These are phyloP conservation scores for Kwoniella sp. DNA, from an alignment of 768 basidiomycete species.

Conservation along the genomic window DNA sequence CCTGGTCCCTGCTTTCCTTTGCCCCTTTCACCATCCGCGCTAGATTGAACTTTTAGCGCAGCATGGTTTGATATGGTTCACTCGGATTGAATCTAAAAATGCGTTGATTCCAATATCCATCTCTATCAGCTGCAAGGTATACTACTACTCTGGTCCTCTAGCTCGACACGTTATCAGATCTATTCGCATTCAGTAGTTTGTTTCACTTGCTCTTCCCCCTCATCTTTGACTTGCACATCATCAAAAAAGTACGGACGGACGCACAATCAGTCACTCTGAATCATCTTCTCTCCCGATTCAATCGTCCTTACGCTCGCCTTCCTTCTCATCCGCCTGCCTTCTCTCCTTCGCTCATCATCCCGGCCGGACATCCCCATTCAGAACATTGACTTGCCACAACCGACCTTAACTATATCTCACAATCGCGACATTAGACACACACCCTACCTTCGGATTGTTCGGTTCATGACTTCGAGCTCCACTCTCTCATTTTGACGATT, in stretches of 20 bases:
- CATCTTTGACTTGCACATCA: not conserved
- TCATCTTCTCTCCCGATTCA: not conserved
- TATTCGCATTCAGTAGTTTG: not conserved
- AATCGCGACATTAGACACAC: not conserved
- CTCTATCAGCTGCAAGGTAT: constrained; percentile 1
- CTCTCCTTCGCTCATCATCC: not conserved
- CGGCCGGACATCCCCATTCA: not conserved
- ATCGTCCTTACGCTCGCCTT: no score
- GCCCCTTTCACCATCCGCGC: not conserved
- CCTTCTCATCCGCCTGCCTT: no score
- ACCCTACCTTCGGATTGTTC: not conserved
- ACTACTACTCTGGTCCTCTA: no score
- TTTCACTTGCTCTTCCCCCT: not conserved
- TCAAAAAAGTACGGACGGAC: no score
- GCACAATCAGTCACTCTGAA: not conserved
- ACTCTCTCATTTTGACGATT: not conserved
- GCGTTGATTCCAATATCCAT: not conserved
- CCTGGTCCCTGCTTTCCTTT: not conserved
- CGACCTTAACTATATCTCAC: not conserved
- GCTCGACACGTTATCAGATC: not conserved
- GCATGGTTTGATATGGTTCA: constrained; percentile 2
- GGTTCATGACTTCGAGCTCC: not conserved
- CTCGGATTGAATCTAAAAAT: constrained; percentile 1
- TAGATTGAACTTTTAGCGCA: not conserved
- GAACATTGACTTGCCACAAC: not conserved